These are phyloP conservation scores for Cercospora zeae-maydis DNA, from an alignment of 2,329 filamentous ascomycete genomes.

Conservation along the genomic window DNA sequence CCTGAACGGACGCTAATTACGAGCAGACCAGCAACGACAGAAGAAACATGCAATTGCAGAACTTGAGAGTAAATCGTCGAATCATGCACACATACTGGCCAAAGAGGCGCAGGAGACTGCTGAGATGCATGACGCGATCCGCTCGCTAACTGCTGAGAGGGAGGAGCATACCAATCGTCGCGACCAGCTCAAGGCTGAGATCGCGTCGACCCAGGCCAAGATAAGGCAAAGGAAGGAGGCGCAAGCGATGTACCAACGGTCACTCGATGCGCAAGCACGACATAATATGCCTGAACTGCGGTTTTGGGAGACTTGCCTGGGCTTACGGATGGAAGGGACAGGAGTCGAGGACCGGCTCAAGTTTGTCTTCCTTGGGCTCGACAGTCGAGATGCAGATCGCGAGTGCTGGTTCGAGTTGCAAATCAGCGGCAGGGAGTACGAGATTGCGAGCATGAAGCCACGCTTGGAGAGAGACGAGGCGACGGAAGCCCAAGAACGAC, in stretches of 20 bases:
- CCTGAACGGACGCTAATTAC: slow-evolving; percentile 15
- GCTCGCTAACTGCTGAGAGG: slow-evolving; percentile 54
- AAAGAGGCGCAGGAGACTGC: slow-evolving; percentile 72
- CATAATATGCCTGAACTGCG: slow-evolving; percentile 91
- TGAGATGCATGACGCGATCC: slow-evolving; percentile 60
- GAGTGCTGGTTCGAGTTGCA: slow-evolving; percentile 93
- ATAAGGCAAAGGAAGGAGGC: slow-evolving; percentile 69
- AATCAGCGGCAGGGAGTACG: slow-evolving; percentile 77
- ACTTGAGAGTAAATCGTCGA: slow-evolving; percentile 64
- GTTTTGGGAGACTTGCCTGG: slow-evolving; percentile 92
- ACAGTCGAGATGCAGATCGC: slow-evolving; percentile 80
- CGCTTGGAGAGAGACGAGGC: slow-evolving; percentile 76
- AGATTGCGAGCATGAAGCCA: slow-evolving; percentile 74
- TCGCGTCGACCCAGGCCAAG: slow-evolving; percentile 63
- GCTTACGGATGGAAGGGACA: slow-evolving; percentile 83
- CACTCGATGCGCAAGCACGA: slow-evolving; percentile 76
- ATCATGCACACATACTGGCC: slow-evolving; percentile 68
- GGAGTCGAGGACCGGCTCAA: slow-evolving; percentile 70
- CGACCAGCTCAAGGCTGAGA: slow-evolving; percentile 55
- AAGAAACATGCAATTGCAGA: slow-evolving; percentile 86
- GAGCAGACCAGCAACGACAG: slow-evolving; percentile 82
- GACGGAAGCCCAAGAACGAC: slow-evolving; percentile 68
- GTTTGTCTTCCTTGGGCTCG: slow-evolving; percentile 83
- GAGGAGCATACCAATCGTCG: slow-evolving; percentile 54
- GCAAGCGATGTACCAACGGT: slow-evolving; percentile 66